These are phyloP conservation scores for Tolypocladium tundrense DNA, from an alignment of 2,329 filamentous ascomycete genomes.

Conservation along the genomic window DNA sequence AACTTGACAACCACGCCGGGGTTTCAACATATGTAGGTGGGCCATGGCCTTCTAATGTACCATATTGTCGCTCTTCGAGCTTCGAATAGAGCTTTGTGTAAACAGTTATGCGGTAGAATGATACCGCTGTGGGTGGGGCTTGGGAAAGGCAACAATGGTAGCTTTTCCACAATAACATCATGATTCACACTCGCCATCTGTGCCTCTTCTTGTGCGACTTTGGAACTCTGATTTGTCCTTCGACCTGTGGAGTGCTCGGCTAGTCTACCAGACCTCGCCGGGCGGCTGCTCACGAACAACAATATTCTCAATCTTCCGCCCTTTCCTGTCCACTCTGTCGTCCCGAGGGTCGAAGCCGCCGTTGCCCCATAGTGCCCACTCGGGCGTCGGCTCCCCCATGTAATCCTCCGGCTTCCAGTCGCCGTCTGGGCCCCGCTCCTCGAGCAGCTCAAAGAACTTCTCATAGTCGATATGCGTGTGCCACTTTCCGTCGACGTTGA, in stretches of 20 bases:
- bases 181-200: slow-evolving; percentile 5
- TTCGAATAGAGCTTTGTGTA: slow-evolving; percentile 31
- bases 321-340: slow-evolving; percentile 77
- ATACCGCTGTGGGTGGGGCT: slow-evolving; percentile 16
- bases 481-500: slow-evolving; percentile 70
- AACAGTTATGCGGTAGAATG: slow-evolving; percentile 26
- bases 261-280: slow-evolving; percentile 6
- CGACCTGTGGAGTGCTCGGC: neutral
- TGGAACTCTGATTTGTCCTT: neutral
- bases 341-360: slow-evolving; percentile 91
- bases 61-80: slow-evolving; percentile 27
- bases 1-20: neutral
- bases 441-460: slow-evolving; percentile 74
- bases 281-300: slow-evolving; percentile 20
- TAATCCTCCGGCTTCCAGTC: slow-evolving; percentile 86
- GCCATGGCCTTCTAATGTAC: slow-evolving; percentile 21
- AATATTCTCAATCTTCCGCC: slow-evolving; percentile 47
- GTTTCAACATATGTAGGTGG: slow-evolving; percentile 9
- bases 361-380: slow-evolving; percentile 92
- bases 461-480: slow-evolving; percentile 88
- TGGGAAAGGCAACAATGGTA: slow-evolving; percentile 20
- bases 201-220: neutral
- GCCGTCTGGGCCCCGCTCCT: slow-evolving; percentile 52
- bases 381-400: slow-evolving; percentile 71
- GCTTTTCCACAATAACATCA: slow-evolving; percentile 19